A percentile compares a stretch with the other conserved stretches of the same genome.
Evolutionary conservation across 139 green algal species (phyloP).

Genomic region (Chlorella sp.): DNA sequence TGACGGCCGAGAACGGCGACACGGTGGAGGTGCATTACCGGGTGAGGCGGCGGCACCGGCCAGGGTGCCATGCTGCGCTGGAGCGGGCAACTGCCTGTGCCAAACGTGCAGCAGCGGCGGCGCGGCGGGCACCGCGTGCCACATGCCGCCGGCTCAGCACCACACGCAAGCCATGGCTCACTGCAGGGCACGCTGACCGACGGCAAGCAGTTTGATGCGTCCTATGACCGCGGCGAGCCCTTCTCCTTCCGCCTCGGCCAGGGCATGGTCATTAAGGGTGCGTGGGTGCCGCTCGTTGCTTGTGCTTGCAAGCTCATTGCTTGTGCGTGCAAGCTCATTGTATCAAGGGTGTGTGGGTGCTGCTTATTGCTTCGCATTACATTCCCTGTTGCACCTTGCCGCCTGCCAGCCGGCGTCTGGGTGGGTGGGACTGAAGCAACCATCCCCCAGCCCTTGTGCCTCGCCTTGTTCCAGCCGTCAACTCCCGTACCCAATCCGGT

Average conservation of each 20-base stretch:
- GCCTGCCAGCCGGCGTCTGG: too few species aligned
- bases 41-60: not conserved
- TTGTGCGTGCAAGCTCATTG: not conserved
- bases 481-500: too few species aligned
- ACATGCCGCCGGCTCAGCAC: too few species aligned
- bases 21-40: conserved; percentile 30
- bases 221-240: conserved; percentile 42
- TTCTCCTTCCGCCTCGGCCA: conserved; percentile 41
- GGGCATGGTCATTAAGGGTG: conserved; percentile 51
- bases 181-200: conserved; percentile 40
- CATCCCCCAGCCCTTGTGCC: too few species aligned
- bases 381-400: too few species aligned
- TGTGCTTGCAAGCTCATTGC: not conserved
- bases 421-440: too few species aligned
- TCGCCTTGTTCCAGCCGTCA: too few species aligned
- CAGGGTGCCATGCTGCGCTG: too few species aligned
- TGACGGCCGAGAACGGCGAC: conserved; percentile 37
- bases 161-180: too few species aligned
- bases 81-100: too few species aligned
- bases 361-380: not conserved
- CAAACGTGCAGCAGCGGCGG: too few species aligned
- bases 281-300: not conserved
- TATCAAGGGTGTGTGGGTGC: not conserved
- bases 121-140: too few species aligned
- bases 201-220: conserved; percentile 46